Base-by-base conservation (phyloP, 2,329 filamentous ascomycete species). In the Lizonia empirigonia region DNA sequence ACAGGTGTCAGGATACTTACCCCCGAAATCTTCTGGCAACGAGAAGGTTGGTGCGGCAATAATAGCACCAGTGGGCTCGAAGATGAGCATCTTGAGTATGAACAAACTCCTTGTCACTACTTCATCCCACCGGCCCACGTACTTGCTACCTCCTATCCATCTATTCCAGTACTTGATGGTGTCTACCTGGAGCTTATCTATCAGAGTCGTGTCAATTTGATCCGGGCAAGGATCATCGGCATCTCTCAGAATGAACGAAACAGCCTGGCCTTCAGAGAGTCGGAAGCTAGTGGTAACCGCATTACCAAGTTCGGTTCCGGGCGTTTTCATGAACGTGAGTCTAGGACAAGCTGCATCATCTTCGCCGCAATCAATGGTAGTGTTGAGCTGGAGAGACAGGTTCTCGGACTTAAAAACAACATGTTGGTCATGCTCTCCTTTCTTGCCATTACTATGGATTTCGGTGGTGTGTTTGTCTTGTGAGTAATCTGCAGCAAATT, bases 21-120 rank as follows among this genome's bases (percentile, higher is more conserved):
- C 66, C 46, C 64, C 60, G 36, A 68, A 63, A 41, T 87, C 85
- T 68, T 91, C 88, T 0, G 88, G 88, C 1, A 91, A 80, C 0
- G 88, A 90, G 63, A 91, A 92, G 0, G 88, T 91, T 0, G 89
- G 88, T 1, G 88, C 82, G 1, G 88, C 89, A 26, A 91, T 80
- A 41, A 91, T 91, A 7, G 88, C 89, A 2, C 89, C 88, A 0
- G 88, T 91, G 0, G 88, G 88, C 64, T 91, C 88, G 61, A 86
- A 91, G 0, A 88, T 91, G 61, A 91, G 78, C 73, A 91, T 79
- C 71, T 91, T 91, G 35, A 91, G 73, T 44, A 90, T 84, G 77
- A 91, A 82, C 41, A 91, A 74, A 64, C 87, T 90, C 47, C 88
- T 79, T 20, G 80, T 78, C 5, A 91, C 86, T 2, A 88, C 84